Evolutionary conservation across 306 rosid species (phyloP).

Genomic region (Dalbergia oliveri): DNA sequence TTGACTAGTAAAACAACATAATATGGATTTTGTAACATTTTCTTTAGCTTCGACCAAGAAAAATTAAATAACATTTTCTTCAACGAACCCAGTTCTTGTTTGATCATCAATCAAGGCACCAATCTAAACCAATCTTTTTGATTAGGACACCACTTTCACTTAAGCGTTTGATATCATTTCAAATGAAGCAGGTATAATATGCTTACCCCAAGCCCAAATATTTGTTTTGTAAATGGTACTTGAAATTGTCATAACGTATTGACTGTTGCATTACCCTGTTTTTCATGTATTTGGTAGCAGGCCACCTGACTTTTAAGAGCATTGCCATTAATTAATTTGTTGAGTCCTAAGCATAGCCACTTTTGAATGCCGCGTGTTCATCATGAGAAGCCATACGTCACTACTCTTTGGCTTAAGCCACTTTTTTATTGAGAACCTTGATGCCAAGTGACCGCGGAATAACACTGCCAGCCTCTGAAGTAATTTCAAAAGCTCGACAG

Average conservation of each 20-base stretch:
- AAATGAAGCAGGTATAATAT: constrained; percentile 61
- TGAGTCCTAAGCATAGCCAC: constrained; percentile 42
- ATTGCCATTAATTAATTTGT: constrained; percentile 30
- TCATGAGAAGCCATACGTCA: background rate
- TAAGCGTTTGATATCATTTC: constrained; percentile 12
- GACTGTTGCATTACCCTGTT: constrained; percentile 14
- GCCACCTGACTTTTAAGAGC: constrained; percentile 52
- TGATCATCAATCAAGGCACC: constrained; percentile 56
- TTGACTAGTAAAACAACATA: constrained; percentile 31
- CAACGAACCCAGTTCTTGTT: constrained; percentile 8
- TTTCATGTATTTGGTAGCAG: constrained; percentile 60
- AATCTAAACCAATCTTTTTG: constrained; percentile 46
- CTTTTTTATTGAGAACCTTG: background rate
- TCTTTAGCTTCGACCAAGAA: background rate
- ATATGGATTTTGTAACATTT: background rate
- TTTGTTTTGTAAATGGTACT: constrained; percentile 21
- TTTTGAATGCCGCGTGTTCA: constrained; percentile 13
- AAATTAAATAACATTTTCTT: constrained; percentile 6
- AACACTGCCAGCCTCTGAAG: constrained; percentile 24
- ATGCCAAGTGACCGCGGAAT: constrained; percentile 4
- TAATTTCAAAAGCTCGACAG: constrained; percentile 20
- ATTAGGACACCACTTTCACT: constrained; percentile 9
- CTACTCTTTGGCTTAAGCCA: background rate
- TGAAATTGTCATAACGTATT: constrained; percentile 21
- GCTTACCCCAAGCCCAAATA: constrained; percentile 22